A percentile compares a stretch with the other conserved stretches of the same genome.
Conservation (phyloP, 768 basidiomycete genomes). For the Macrocybe gigantea region DNA sequence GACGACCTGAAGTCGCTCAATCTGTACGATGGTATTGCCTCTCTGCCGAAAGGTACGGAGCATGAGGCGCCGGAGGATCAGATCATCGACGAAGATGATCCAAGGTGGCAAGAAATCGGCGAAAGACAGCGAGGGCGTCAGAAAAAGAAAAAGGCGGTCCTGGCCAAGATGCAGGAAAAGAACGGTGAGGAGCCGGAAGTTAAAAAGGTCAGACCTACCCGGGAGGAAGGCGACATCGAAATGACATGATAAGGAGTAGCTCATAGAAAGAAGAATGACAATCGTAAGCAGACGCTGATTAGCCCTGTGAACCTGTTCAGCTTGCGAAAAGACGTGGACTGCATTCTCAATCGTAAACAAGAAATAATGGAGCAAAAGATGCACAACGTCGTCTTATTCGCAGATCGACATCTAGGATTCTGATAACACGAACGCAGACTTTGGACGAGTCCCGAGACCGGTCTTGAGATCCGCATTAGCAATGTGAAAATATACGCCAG, state of each 20-base stretch:
- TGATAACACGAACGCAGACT: slow-evolving; percentile 1
- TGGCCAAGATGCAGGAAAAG: neutral
- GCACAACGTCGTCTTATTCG: too few species aligned
- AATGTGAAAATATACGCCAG: neutral
- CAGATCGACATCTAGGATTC: too few species aligned
- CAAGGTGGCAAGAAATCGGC: too few species aligned
- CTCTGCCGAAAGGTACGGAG: neutral
- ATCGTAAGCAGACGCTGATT: too few species aligned
- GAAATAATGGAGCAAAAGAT: too few species aligned
- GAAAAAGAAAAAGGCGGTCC: slow-evolving; percentile 1
- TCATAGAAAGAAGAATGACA: too few species aligned
- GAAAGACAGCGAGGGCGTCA: neutral
- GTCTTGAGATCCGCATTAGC: neutral
- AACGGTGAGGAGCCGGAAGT: neutral
- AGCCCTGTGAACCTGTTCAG: too few species aligned
- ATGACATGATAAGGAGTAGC: too few species aligned
- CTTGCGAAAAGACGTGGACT: too few species aligned
- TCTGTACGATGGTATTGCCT: slow-evolving; percentile 37
- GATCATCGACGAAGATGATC: too few species aligned
- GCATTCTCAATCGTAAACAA: too few species aligned
- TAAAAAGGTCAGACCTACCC: neutral
- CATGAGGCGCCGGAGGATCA: too few species aligned
- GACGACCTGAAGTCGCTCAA: slow-evolving; percentile 50
- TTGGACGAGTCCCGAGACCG: slow-evolving; percentile 6
- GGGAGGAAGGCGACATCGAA: neutral